These are phyloP conservation scores for Ceratocystis destructans DNA, from an alignment of 2,329 filamentous ascomycete genomes.

Conservation along the genomic window DNA sequence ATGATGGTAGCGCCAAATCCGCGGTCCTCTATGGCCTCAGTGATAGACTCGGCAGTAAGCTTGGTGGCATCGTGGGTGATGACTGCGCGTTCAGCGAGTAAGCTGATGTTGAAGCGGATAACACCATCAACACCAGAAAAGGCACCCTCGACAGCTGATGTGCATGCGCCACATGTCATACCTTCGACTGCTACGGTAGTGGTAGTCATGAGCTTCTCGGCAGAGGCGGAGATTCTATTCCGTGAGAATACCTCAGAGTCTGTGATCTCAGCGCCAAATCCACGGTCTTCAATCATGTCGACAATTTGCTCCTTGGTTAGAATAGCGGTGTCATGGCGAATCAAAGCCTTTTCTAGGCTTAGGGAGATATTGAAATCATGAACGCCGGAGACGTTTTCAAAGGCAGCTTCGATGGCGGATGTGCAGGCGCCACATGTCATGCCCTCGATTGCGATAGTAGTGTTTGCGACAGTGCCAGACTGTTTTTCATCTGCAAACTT, in stretches of 20 bases:
- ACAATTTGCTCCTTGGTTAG: slow-evolving; percentile 40
- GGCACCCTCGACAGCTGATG: slow-evolving; percentile 73
- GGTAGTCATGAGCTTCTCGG: slow-evolving; percentile 36
- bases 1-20: slow-evolving; percentile 80
- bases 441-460: slow-evolving; percentile 65
- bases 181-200: slow-evolving; percentile 85
- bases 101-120: slow-evolving; percentile 82
- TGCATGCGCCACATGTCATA: slow-evolving; percentile 97
- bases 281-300: slow-evolving; percentile 53
- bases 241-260: slow-evolving; percentile 45
- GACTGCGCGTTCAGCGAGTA: slow-evolving; percentile 83
- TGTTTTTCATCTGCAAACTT: slow-evolving; percentile 15
- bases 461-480: slow-evolving; percentile 38
- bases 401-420: slow-evolving; percentile 67
- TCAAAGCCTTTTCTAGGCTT: slow-evolving; percentile 69
- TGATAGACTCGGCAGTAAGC: slow-evolving; percentile 59
- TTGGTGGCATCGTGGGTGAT: slow-evolving; percentile 66
- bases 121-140: slow-evolving; percentile 68
- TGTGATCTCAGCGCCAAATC: slow-evolving; percentile 67
- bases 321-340: slow-evolving; percentile 57
- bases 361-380: slow-evolving; percentile 69
- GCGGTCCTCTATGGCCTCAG: slow-evolving; percentile 72
- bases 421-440: slow-evolving; percentile 91
- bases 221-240: slow-evolving; percentile 20
- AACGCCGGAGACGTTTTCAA: slow-evolving; percentile 60